phyloP scores from a whole-genome alignment of 2,329 filamentous ascomycete genomes.

The Sporothrix sp. region DNA sequence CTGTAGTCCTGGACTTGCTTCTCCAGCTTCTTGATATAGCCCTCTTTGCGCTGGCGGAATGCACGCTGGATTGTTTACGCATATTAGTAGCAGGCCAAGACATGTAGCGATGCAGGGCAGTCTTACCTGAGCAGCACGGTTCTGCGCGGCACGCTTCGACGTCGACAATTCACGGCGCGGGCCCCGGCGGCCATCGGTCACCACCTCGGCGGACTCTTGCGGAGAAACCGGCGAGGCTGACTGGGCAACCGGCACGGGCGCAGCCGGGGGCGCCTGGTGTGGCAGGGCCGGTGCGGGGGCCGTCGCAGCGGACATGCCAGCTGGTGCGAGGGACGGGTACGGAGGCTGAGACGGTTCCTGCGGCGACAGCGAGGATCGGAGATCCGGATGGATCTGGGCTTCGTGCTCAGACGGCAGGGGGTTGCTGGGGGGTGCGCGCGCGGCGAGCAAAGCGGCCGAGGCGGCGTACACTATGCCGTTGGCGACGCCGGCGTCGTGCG shows the following conservation, averaged over 20 bases:
- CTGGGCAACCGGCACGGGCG: no score
- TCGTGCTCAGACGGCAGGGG: constrained; percentile 6
- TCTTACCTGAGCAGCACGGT: constrained; percentile 87
- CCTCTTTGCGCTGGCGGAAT: constrained; percentile 94
- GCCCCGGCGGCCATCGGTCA: constrained; percentile 55
- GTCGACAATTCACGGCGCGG: constrained; percentile 89
- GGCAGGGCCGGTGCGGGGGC: no score
- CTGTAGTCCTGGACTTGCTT: constrained; percentile 78
- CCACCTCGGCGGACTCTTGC: constrained; percentile 17
- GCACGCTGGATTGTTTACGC: constrained; percentile 72
- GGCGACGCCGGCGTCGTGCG: not conserved
- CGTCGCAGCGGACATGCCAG: constrained; percentile 10
- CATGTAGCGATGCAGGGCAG: not conserved
- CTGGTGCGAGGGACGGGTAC: not conserved
- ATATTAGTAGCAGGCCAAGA: no score
- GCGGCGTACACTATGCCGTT: constrained; percentile 7
- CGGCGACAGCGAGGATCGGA: constrained; percentile 6
- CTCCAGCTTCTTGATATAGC: constrained; percentile 96
- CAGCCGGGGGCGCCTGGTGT: not conserved
- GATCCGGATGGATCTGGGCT: constrained; percentile 14
- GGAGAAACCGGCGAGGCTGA: constrained; percentile 24
- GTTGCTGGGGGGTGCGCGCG: no score
- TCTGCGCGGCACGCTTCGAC: constrained; percentile 93
- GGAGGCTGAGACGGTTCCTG: not conserved
- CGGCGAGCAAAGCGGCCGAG: constrained; percentile 1